Base-by-base conservation (phyloP, 2,329 filamentous ascomycete species). In the Sporothrix brasiliensis region DNA sequence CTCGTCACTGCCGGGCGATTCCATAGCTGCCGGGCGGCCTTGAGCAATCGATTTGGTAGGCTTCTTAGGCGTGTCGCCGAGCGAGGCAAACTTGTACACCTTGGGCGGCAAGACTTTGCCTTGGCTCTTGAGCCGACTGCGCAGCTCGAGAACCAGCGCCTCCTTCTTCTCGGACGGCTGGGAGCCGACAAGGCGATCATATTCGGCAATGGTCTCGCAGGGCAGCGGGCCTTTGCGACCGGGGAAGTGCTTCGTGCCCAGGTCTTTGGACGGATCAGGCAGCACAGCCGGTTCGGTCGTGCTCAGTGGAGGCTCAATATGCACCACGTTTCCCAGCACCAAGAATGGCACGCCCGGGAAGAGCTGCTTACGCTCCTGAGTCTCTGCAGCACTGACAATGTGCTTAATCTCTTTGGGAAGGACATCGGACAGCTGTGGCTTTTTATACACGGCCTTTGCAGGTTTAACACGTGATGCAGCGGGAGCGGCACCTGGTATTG, bases 81-180 rank as follows among this genome's bases (percentile, higher is more conserved):
- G 16, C 9, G 72, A 70, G 0, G 69, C 72, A 52, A 75, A 74
- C 54, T 74, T 74, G 54, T 75, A 75, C 21, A 74, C 72, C 54
- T 74, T 75, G 21, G 74, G 72, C 1, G 70, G 73, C 44, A 75
- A 47, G n/a, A 72, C 72, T 49, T 75, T 75, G 11, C 70, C 71
- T 24, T 70, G 67, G 19, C 52, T 69, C 66, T 72, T 73, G 24
- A 75, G 71, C 67, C 73, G 70, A 65, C 63, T 72, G 41, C 72
- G 71, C 30, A 75, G 67, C 54, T 74, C 73, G 2, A 34, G 60
- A 14, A 75, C 66, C 58, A 74, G 50, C 0, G 56, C 70, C 14
- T 74, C 74, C 47, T 72, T 73, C 44, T 69, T 69, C 34, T 73
- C 72, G 1, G 69, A 67, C 14, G 70, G 68, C 50, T 72, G 70